Evolutionary conservation across 148 eudicot species (phyloP).

Genomic region (Chenopodium berlandieri): DNA sequence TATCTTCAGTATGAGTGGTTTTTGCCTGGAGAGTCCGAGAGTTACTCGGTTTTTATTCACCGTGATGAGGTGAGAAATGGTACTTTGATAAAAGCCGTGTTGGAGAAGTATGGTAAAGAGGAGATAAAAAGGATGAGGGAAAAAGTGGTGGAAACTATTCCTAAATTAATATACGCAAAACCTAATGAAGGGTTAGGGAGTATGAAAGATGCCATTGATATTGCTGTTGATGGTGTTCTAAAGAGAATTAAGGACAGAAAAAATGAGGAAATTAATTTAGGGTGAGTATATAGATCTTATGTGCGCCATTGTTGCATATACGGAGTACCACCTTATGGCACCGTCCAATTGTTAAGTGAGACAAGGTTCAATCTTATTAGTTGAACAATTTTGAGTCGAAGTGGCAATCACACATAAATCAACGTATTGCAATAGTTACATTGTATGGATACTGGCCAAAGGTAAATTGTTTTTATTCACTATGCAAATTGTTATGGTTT

Average conservation of each 20-base stretch:
- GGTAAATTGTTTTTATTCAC: too few species aligned
- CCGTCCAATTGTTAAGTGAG: too few species aligned
- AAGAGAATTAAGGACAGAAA: conserved; percentile 44
- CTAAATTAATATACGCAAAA: conserved; percentile 59
- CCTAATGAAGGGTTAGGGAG: conserved; percentile 49
- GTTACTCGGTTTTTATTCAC: conserved; percentile 91
- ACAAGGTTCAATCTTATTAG: too few species aligned
- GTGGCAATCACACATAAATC: too few species aligned
- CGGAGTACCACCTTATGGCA: too few species aligned
- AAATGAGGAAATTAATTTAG: conserved; percentile 37
- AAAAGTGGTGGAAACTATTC: conserved; percentile 72
- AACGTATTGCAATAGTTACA: too few species aligned
- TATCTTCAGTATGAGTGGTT: conserved; percentile 85
- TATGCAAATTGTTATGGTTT: too few species aligned
- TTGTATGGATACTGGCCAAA: too few species aligned
- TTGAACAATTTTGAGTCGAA: too few species aligned
- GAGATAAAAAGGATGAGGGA: conserved; percentile 66
- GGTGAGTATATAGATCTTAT: too few species aligned
- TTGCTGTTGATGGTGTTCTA: conserved; percentile 70
- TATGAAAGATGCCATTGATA: conserved; percentile 71
- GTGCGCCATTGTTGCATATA: background rate
- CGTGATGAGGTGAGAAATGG: conserved; percentile 70
- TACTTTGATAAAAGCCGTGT: conserved; percentile 48
- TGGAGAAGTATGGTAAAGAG: conserved; percentile 47
- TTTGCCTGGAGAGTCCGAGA: conserved; percentile 64